These are phyloP conservation scores for Chytridiales sp. DNA, from an alignment of 371 early-diverging fungal genomes.

Conservation along the genomic window DNA sequence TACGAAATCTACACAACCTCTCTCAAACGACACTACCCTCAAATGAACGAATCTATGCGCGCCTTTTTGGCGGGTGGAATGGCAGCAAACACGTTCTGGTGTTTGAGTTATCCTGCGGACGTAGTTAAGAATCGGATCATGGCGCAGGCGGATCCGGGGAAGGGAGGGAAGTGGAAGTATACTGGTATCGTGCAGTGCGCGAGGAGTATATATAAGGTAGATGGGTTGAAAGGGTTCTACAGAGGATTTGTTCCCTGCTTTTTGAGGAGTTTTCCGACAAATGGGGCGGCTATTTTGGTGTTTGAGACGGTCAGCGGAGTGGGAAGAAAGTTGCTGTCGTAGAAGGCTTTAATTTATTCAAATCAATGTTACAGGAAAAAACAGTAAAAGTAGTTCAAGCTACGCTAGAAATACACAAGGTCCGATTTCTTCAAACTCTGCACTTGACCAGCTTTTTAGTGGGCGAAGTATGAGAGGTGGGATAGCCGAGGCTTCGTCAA, in stretches of 20 bases:
- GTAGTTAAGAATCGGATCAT: conserved; percentile 90
- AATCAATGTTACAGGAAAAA: no score
- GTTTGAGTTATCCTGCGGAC: conserved; percentile 81
- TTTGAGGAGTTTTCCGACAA: conserved; percentile 88
- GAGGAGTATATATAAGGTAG: conserved; percentile 35
- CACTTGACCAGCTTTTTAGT: no score
- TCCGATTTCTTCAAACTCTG: no score
- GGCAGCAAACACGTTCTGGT: conserved; percentile 89
- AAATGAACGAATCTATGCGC: conserved; percentile 14
- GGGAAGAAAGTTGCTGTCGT: conserved; percentile 16
- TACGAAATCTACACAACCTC: conserved; percentile 53
- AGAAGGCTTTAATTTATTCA: no score
- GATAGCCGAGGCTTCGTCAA: no score
- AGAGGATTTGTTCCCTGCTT: conserved; percentile 83
- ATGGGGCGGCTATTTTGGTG: conserved; percentile 76
- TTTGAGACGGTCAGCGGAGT: conserved; percentile 58
- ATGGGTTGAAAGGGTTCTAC: conserved; percentile 73
- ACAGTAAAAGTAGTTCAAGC: no score
- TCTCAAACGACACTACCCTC: conserved; percentile 11
- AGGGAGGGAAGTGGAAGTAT: conserved; percentile 7
- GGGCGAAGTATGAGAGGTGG: no score
- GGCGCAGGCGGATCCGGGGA: conserved; percentile 74
- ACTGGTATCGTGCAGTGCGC: conserved; percentile 20
- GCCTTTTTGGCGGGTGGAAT: conserved; percentile 85
- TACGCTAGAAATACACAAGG: no score